Base-by-base conservation (phyloP, 2,329 filamentous ascomycete genomes). In the Trichoderma atroviride region DNA sequence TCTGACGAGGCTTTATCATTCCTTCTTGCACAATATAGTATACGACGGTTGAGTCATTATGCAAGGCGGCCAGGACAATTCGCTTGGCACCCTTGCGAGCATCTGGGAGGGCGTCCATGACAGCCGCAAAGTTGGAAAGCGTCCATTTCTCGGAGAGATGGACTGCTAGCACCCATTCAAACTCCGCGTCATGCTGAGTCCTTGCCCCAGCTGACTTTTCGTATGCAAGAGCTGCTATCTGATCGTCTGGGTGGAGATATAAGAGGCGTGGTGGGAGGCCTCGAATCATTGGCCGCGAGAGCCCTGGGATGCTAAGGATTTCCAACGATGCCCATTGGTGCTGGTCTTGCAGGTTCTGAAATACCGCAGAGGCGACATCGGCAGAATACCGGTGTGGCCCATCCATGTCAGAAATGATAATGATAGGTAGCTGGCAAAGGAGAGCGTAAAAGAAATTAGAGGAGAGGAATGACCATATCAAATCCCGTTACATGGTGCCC, bases 11-110 rank as follows among this genome's bases (percentile, higher is more conserved):
- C 82, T 95, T 96, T 65, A 95, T 91, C 72, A 94, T 89, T n/a
- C 92, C 92, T 78, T 95, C 92, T 75, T 95, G 92, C 78, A 95
- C 88, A 72, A 94, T 86, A 77, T 96, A 96, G 80, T 95, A 96
- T 52, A 93, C 91, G 22, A 96, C 86, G 0, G 92, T 95, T 72
- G 92, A 94, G 79, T 96, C 92, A 74, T 91, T 88, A 76, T 93
- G 90, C 59, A 93, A 82, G 3, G 90, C 91, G 19, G 91, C 92
- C 63, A 96, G 82, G n/a, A 95, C 77, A 13, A 94, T 78, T 71
- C 92, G 84, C 82, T 94, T 95, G 59, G 83, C 82, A 22, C 86
- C 82, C 79, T 84, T 55, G 78, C 78, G 52, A 78, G 80, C 68
- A 78, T 81, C 82, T 19, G 80, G 73, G 74, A 91, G 81, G 9